Evolutionary conservation across 768 basidiomycete species (phyloP).

Genomic region (Tricholoma furcatifolium): DNA sequence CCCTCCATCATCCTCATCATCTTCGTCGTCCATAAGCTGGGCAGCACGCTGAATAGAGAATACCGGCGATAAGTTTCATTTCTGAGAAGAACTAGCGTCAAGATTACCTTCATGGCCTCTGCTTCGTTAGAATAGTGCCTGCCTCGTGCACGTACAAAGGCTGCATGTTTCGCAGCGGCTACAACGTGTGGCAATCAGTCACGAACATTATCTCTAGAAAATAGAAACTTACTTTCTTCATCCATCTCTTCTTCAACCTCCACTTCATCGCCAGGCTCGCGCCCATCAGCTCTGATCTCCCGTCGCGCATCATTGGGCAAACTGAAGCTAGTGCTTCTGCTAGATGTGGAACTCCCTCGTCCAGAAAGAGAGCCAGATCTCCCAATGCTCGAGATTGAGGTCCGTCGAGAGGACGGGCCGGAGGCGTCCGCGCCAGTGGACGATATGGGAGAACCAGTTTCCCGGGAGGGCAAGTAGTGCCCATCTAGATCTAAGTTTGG

Average conservation of each 20-base stretch:
- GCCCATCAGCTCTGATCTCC: slow-evolving; percentile 53
- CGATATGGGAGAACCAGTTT: slow-evolving; percentile 46
- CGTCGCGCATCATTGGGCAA: slow-evolving; percentile 68
- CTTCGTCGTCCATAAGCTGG: slow-evolving; percentile 62
- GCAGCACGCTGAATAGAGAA: slow-evolving; percentile 53
- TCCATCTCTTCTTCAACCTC: slow-evolving; percentile 82
- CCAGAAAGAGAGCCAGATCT: slow-evolving; percentile 51
- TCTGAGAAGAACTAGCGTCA: not conserved
- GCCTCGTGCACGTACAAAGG: slow-evolving; percentile 75
- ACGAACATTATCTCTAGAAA: not conserved
- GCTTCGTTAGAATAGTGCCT: slow-evolving; percentile 90
- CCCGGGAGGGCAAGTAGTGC: slow-evolving; percentile 33
- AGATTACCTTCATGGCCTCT: slow-evolving; percentile 83
- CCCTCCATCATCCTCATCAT: slow-evolving; percentile 38
- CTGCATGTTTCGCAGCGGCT: slow-evolving; percentile 84
- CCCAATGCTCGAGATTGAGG: slow-evolving; percentile 68
- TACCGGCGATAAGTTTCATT: slow-evolving; percentile 3
- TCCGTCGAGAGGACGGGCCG: slow-evolving; percentile 69
- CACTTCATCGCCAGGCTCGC: slow-evolving; percentile 65
- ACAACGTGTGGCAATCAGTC: not conserved
- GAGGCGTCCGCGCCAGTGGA: slow-evolving; percentile 62
- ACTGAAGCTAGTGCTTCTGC: slow-evolving; percentile 83
- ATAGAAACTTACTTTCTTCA: slow-evolving; percentile 66
- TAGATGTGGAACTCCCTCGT: slow-evolving; percentile 60
- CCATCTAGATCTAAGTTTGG: slow-evolving; percentile 69